These are phyloP conservation scores for Cyclanthera cordifolia DNA, from an alignment of 306 rosid genomes.

Conservation along the genomic window DNA sequence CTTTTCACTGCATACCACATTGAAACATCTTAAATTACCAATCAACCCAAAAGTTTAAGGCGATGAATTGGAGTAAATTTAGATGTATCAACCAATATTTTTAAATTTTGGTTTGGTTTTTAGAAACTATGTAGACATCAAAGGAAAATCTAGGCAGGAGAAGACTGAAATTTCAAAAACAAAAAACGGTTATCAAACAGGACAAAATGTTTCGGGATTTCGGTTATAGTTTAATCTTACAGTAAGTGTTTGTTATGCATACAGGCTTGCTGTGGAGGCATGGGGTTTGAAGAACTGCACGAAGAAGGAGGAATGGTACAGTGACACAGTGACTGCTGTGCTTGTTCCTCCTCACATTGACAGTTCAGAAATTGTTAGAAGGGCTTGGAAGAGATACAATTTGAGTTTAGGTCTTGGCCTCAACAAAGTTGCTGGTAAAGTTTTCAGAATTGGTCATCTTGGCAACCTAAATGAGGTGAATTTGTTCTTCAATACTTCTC, in stretches of 20 bases:
- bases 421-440: slow-evolving; percentile 92
- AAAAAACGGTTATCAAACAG: no score
- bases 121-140: no score
- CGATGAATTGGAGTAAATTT: no score
- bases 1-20: no score
- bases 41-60: no score
- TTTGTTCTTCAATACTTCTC: slow-evolving; percentile 4
- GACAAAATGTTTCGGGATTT: not conserved
- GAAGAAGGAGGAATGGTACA: slow-evolving; percentile 80
- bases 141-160: no score
- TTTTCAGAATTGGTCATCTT: slow-evolving; percentile 96
- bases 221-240: not conserved
- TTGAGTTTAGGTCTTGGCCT: slow-evolving; percentile 92
- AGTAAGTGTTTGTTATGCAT: not conserved
- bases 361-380: slow-evolving; percentile 70
- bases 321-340: slow-evolving; percentile 93
- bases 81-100: no score
- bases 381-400: slow-evolving; percentile 90
- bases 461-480: slow-evolving; percentile 90
- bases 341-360: slow-evolving; percentile 83
- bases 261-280: slow-evolving; percentile 95
- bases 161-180: no score
- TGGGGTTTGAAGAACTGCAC: slow-evolving; percentile 99
- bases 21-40: no score
- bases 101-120: no score